Evolutionary conservation across 108 stramenopile genomes (phyloP).

Genomic region (Skeletonema marinoi): DNA sequence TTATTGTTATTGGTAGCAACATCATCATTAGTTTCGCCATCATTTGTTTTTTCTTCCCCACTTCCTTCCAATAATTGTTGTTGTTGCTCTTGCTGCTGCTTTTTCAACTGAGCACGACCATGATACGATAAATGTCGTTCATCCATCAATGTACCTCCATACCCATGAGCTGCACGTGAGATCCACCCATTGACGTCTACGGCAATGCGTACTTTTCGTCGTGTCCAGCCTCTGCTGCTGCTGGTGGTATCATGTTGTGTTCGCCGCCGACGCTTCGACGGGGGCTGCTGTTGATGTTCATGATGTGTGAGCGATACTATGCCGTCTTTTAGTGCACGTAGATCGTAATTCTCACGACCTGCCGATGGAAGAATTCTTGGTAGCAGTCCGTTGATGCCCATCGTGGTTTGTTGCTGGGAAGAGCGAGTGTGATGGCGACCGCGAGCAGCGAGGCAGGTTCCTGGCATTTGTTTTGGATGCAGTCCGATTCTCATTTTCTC

Average conservation of each 20-base stretch:
- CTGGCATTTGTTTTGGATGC: too few relatives aligned
- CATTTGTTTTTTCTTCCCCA: not conserved
- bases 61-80: not conserved
- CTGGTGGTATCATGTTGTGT: conserved; percentile 6
- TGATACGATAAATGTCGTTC: conserved; percentile 77
- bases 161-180: conserved; percentile 58
- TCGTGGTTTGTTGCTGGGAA: not conserved
- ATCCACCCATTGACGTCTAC: conserved; percentile 79
- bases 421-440: too few relatives aligned
- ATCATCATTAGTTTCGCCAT: not conserved
- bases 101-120: conserved; percentile 57
- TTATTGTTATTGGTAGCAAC: not conserved
- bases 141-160: conserved; percentile 63
- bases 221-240: conserved; percentile 10
- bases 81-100: conserved; percentile 12
- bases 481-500: too few relatives aligned
- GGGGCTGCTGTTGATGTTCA: not conserved
- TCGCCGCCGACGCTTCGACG: conserved; percentile 3
- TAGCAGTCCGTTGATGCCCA: conserved; percentile 65
- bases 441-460: too few relatives aligned
- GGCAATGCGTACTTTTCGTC: conserved; percentile 64
- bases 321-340: conserved; percentile 40
- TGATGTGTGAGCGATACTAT: conserved; percentile 2
- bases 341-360: conserved; percentile 52
- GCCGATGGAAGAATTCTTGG: conserved; percentile 59